Evolutionary conservation across 352 stramenopile genomes (phyloP), one percentile per base, ranked within the genome.

Genomic region (Aphanomyces invadans): DNA sequence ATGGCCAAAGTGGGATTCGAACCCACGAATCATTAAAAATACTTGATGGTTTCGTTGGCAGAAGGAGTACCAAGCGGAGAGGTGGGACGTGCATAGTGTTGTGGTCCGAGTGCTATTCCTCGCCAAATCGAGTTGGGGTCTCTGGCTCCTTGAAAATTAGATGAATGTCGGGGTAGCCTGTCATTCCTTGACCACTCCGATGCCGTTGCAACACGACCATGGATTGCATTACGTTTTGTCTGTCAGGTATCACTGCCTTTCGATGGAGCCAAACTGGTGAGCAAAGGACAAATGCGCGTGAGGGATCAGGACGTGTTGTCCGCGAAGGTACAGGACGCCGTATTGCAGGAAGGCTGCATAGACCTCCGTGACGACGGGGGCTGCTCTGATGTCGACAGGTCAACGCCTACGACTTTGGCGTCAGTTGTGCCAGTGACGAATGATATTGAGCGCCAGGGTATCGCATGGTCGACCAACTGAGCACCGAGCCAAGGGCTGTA

Each of bases 41-140:
- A 17, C 9, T 9, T 45, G 9, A 17, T 17, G 38, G 17, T 9
- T 45, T 9, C 38, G 38, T 45, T 17, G 38, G 38, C 38, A 17
- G 17, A 17, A 17, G 38, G 17, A 9, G 17, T n/a, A 52, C 44
- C 44, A 19, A 52, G 44, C 44, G 9, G 9, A 52, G 12, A 25
- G 44, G 44, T 4, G 44, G 44, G 21, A 19, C 12, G 21, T 25
- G 12, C 44, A 52, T 52, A 23, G 23, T 25, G 44, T 19, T 52
- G 44, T 52, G 44, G 44, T 52, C 44, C 5, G 44, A 52, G 21
- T 52, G 44, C 44, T 19, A 52, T 52, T 52, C 44, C 21, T 52
- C 44, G 12, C 44, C 44, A 52, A 52, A 52, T 26, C 44, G 44
- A 9, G 44, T 52, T 4, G 44, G 44, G 7, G 44, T 26, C 12